Conservation (phyloP, 1,284 basidiomycete species). For the Moniliella sp. region DNA sequence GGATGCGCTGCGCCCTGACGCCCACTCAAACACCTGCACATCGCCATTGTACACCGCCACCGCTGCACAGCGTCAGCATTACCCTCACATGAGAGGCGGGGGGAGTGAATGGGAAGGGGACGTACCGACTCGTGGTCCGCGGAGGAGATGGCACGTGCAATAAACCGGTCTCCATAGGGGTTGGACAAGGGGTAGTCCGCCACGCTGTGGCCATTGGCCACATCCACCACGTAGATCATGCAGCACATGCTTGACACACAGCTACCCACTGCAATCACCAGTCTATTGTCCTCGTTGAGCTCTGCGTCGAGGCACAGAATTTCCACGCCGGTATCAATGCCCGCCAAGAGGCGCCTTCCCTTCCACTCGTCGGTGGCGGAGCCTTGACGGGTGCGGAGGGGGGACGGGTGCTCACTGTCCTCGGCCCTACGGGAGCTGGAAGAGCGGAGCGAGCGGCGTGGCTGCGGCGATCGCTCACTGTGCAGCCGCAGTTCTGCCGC, state of each 20-base stretch:
- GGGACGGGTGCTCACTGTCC: not conserved
- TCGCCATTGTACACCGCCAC: slow-evolving; percentile 6
- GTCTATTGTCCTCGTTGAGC: slow-evolving; percentile 1
- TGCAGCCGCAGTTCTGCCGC: not conserved
- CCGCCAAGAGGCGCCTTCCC: slow-evolving; percentile 7
- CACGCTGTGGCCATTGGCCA: slow-evolving; percentile 2
- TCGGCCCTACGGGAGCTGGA: not conserved
- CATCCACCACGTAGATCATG: slow-evolving; percentile 7
- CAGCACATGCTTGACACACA: slow-evolving; percentile 1
- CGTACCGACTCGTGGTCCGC: slow-evolving; percentile 2
- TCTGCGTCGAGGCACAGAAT: slow-evolving; percentile 6
- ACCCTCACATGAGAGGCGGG: not conserved
- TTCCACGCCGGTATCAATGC: slow-evolving; percentile 8
- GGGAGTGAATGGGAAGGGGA: not conserved
- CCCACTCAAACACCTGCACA: slow-evolving; percentile 6
- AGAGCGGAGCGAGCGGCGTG: not conserved
- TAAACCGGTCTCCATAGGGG: slow-evolving; percentile 7
- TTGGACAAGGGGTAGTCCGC: slow-evolving; percentile 3
- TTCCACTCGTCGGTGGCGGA: slow-evolving; percentile 1
- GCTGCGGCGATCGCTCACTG: slow-evolving; percentile 1
- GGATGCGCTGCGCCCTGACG: slow-evolving; percentile 2
- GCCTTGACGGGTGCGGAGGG: slow-evolving; percentile 1
- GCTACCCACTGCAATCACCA: slow-evolving; percentile 5
- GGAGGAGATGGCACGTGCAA: slow-evolving; percentile 8
- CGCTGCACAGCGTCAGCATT: slow-evolving; percentile 3